A percentile compares a stretch with the other conserved stretches of the same genome.
Evolutionary conservation across 208 protist genomes (phyloP).

Genomic region (Plasmodiophora brassicae): DNA sequence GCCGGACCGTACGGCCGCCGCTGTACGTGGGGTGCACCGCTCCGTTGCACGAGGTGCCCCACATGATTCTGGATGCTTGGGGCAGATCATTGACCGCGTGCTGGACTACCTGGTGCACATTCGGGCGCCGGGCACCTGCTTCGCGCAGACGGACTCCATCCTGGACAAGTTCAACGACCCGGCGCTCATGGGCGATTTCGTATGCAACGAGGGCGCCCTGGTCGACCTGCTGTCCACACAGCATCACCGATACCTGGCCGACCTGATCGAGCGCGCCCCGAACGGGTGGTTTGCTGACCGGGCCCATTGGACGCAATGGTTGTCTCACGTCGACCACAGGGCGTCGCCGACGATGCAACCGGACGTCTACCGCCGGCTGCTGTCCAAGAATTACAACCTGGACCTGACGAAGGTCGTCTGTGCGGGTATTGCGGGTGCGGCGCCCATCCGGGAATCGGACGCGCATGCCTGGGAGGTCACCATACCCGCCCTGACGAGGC

Average conservation of each 20-base stretch:
- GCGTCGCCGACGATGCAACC: too few relatives aligned
- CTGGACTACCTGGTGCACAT: neutral
- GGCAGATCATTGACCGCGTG: neutral
- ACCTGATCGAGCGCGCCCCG: too few relatives aligned
- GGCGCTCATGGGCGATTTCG: neutral
- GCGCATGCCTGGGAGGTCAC: too few relatives aligned
- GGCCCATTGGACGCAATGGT: too few relatives aligned
- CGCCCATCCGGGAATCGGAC: too few relatives aligned
- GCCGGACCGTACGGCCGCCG: too few relatives aligned
- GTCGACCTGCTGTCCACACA: neutral
- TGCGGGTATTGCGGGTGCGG: neutral
- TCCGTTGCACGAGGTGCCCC: too few relatives aligned
- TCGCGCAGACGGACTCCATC: neutral
- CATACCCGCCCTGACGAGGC: too few relatives aligned
- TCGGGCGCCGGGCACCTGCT: neutral
- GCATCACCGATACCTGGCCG: neutral
- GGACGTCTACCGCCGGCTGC: too few relatives aligned
- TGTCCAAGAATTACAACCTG: slow-evolving; percentile 17
- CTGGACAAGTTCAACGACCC: neutral
- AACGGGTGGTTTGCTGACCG: too few relatives aligned
- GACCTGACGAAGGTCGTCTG: neutral
- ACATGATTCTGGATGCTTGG: neutral
- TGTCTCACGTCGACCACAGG: too few relatives aligned
- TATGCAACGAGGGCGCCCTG: neutral
- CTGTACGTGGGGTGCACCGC: too few relatives aligned